These are phyloP conservation scores for Malus hybrid DNA, from an alignment of 331 rosid species.

Conservation along the genomic window DNA sequence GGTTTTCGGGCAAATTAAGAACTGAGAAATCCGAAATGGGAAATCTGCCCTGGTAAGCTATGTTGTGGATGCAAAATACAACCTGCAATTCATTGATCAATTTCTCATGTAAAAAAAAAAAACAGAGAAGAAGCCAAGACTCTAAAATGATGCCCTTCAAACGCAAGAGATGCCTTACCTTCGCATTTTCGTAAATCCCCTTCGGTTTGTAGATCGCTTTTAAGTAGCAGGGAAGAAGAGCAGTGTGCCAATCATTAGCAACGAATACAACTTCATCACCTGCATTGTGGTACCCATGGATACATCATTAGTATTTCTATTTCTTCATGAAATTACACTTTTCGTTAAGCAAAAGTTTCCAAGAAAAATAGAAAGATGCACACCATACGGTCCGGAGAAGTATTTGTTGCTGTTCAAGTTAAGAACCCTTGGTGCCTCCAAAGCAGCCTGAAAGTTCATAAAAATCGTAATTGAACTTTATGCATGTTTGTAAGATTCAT, in stretches of 20 bases:
- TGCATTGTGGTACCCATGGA: slow-evolving; percentile 9
- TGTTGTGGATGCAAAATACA: slow-evolving; percentile 46
- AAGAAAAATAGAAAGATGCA: neutral
- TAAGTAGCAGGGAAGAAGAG: slow-evolving; percentile 39
- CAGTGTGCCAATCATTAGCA: slow-evolving; percentile 52
- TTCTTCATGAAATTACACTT: neutral
- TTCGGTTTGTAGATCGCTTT: slow-evolving; percentile 29
- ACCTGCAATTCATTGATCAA: slow-evolving; percentile 20
- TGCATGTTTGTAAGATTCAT: neutral
- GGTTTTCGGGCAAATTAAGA: slow-evolving; percentile 28
- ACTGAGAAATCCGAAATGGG: slow-evolving; percentile 20
- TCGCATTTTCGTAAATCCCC: slow-evolving; percentile 30
- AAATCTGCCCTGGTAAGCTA: slow-evolving; percentile 53
- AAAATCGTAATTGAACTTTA: neutral
- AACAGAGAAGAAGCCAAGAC: neutral
- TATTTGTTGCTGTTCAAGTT: slow-evolving; percentile 30
- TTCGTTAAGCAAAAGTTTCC: no score
- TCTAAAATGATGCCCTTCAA: neutral
- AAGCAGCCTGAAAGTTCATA: slow-evolving; percentile 32
- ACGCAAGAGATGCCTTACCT: slow-evolving; percentile 11
- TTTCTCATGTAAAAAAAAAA: neutral
- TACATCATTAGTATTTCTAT: neutral
- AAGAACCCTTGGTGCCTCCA: slow-evolving; percentile 43
- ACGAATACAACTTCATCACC: slow-evolving; percentile 39
- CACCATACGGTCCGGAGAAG: slow-evolving; percentile 46